Evolutionary conservation across 2,329 filamentous ascomycete species (phyloP).

Genomic region (Botryotinia narcissicola): DNA sequence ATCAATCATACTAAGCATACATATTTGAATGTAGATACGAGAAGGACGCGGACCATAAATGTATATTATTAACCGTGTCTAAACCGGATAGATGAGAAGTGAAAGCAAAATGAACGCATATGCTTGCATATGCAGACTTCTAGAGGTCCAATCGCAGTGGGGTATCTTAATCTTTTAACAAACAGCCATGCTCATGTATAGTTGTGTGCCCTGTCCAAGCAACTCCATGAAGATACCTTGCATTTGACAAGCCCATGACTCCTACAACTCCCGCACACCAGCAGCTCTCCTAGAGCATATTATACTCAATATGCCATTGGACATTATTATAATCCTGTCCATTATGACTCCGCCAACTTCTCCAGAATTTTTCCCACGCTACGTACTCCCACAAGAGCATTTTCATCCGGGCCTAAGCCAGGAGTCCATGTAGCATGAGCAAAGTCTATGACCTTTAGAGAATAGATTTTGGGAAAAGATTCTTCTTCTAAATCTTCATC

Average conservation of each 20-base stretch:
- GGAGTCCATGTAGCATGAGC: constrained; percentile 83
- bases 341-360: constrained; percentile 41
- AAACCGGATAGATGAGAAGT: constrained; percentile 1
- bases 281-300: neutral
- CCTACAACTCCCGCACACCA: constrained; percentile 6
- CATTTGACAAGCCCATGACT: constrained; percentile 19
- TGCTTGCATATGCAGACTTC: constrained; percentile 17
- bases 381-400: constrained; percentile 70
- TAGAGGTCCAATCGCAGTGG: constrained; percentile 17
- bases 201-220: constrained; percentile 19
- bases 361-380: constrained; percentile 70
- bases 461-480: constrained; percentile 63
- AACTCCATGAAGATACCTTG: constrained; percentile 12
- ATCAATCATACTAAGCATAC: neutral
- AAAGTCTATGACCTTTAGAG: constrained; percentile 92
- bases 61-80: neutral
- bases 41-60: neutral
- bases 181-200: constrained; percentile 20
- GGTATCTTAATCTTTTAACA: constrained; percentile 19
- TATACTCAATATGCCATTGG: neutral
- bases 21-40: neutral
- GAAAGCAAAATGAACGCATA: constrained; percentile 9
- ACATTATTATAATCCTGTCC: neutral
- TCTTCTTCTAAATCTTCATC: constrained; percentile 55
- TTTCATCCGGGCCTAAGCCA: constrained; percentile 82